phyloP scores from a whole-genome alignment of 2,329 filamentous ascomycete genomes.

The Gyromitra esculenta region DNA sequence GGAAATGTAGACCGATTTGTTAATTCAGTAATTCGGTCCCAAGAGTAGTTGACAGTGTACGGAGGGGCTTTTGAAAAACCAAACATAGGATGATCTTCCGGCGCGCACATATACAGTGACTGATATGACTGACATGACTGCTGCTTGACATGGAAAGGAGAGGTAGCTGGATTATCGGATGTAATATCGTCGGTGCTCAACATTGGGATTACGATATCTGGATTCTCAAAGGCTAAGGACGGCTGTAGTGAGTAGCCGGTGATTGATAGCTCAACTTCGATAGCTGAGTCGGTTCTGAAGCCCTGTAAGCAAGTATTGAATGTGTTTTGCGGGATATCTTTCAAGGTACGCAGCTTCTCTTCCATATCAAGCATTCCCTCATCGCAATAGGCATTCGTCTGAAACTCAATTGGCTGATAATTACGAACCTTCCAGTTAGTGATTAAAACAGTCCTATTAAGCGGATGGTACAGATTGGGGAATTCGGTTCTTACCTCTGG shows the following conservation, averaged over 20 bases:
- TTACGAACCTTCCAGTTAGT: too few species aligned
- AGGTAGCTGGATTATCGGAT: not conserved
- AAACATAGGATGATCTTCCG: not conserved
- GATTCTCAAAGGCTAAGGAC: not conserved
- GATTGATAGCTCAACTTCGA: not conserved
- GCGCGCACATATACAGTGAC: conserved; percentile 2
- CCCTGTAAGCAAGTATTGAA: too few species aligned
- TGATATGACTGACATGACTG: not conserved
- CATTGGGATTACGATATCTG: not conserved
- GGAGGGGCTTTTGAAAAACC: not conserved
- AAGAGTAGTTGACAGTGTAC: not conserved
- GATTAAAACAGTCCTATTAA: not conserved
- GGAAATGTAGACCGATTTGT: not conserved
- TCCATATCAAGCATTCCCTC: not conserved
- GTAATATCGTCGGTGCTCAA: too few species aligned
- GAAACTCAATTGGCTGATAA: not conserved
- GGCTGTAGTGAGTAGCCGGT: not conserved
- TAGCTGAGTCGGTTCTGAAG: not conserved
- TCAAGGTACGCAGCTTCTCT: not conserved
- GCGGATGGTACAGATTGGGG: too few species aligned
- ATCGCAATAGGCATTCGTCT: not conserved
- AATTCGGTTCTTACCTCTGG: not conserved
- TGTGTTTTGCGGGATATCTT: not conserved
- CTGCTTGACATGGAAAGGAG: too few species aligned
- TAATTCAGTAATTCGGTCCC: not conserved